phyloP scores from a whole-genome alignment of 2,329 filamentous ascomycete genomes.

The Ophiostoma sp. region DNA sequence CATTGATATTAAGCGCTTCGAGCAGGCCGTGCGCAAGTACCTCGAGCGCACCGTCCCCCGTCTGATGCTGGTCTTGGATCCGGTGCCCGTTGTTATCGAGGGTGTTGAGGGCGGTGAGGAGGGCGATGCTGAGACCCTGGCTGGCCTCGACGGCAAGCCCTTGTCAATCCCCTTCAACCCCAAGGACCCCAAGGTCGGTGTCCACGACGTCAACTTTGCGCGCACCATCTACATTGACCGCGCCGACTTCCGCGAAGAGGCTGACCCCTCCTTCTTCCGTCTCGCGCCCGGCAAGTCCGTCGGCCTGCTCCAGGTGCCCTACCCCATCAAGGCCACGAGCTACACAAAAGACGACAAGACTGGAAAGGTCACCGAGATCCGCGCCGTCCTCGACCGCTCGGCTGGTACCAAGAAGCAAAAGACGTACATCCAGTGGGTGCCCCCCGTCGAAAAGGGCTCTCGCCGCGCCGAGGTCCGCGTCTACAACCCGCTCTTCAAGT shows the following conservation, averaged over 20 bases:
- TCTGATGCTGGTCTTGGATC: constrained; percentile 86
- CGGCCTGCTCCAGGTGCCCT: constrained; percentile 69
- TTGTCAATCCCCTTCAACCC: constrained; percentile 76
- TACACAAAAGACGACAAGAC: constrained; percentile 64
- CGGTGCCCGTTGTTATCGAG: constrained; percentile 78
- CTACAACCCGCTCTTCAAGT: constrained; percentile 83
- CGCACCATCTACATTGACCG: constrained; percentile 83
- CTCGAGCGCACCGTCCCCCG: constrained; percentile 86
- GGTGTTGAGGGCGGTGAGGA: constrained; percentile 61
- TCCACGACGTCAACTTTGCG: constrained; percentile 64
- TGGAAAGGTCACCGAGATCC: constrained; percentile 58
- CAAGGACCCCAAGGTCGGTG: constrained; percentile 70
- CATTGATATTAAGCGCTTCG: constrained; percentile 80
- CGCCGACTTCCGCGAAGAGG: constrained; percentile 72
- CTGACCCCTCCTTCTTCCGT: constrained; percentile 74
- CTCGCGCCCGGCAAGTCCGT: constrained; percentile 71
- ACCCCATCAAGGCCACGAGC: constrained; percentile 66
- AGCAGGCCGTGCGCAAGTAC: constrained; percentile 80
- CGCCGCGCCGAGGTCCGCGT: constrained; percentile 73
- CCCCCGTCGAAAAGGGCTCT: constrained; percentile 54
- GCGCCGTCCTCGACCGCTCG: constrained; percentile 69
- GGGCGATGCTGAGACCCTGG: background rate
- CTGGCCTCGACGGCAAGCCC: constrained; percentile 54
- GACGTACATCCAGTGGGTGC: constrained; percentile 89
- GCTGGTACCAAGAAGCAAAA: constrained; percentile 73